Percentiles rank a stretch among this genome's conserved stretches.
These are phyloP conservation scores for Fusarium sp. DNA, from an alignment of 2,329 filamentous ascomycete species.

Conservation along the genomic window DNA sequence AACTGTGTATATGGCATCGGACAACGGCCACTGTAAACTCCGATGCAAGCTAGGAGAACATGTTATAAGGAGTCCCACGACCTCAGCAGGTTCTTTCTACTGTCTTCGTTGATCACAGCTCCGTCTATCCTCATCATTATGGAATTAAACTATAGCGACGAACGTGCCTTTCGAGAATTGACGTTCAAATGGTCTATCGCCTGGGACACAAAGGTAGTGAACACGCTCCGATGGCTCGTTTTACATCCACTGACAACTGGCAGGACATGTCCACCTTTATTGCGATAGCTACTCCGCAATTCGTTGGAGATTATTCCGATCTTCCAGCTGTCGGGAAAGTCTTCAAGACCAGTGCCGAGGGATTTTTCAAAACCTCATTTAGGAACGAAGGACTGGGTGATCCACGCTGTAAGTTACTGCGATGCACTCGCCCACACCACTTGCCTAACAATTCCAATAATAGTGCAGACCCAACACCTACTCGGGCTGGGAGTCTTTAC, in stretches of 20 bases:
- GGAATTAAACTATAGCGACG: background rate
- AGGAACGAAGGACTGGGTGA: background rate
- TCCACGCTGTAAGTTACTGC: background rate
- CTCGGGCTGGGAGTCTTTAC: fast-evolving
- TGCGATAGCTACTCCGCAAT: background rate
- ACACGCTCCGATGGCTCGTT: background rate
- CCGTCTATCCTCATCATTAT: fast-evolving
- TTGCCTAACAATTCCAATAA: background rate
- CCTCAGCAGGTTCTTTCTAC: background rate
- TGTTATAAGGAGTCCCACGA: fast-evolving
- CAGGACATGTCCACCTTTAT: background rate
- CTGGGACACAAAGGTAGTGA: background rate
- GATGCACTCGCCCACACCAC: background rate
- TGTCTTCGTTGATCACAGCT: background rate
- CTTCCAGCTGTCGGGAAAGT: background rate
- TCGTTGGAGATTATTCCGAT: background rate
- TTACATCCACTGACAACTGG: background rate
- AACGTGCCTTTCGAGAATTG: background rate
- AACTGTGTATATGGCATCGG: background rate
- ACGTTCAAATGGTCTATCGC: background rate
- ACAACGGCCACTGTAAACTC: fast-evolving
- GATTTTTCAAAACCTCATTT: background rate
- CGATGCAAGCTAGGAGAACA: no score
- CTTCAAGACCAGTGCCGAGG: background rate
- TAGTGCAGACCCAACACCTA: background rate